Evolutionary conservation across 1,139 yeast genomes (phyloP).

Genomic region (Hemisphaericaspora lyxosophila): DNA sequence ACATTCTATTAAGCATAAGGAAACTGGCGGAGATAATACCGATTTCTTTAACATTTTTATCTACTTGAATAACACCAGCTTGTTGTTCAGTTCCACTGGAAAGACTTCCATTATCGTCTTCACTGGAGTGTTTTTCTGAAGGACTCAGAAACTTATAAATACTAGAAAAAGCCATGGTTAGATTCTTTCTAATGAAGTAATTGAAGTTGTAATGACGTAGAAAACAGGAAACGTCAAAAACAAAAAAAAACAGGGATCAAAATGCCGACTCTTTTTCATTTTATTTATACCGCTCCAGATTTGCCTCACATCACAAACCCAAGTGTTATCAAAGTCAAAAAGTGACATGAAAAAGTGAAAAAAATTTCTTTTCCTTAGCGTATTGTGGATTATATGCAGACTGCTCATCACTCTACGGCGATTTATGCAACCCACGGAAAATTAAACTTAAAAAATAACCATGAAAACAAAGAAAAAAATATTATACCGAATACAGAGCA

Average conservation of each 20-base stretch:
- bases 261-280: no score
- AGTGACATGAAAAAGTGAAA: neutral
- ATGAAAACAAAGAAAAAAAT: neutral
- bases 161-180: constrained; percentile 9
- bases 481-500: neutral
- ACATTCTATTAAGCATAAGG: constrained; percentile 73
- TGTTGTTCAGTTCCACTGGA: constrained; percentile 24
- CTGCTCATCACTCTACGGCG: neutral
- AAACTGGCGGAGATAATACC: constrained; percentile 71
- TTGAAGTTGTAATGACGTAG: no score
- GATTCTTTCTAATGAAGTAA: no score
- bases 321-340: neutral
- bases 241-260: constrained; percentile 1
- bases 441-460: neutral
- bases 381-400: neutral
- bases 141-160: constrained; percentile 7
- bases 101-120: constrained; percentile 15
- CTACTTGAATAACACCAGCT: constrained; percentile 44
- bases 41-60: constrained; percentile 54
- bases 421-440: no score
- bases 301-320: neutral
- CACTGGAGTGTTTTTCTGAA: constrained; percentile 13
- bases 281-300: no score
- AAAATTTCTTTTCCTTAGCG: neutral
- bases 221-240: neutral